Conservation (phyloP, 1,139 yeast species). For the Zygosaccharomyces sapae region DNA sequence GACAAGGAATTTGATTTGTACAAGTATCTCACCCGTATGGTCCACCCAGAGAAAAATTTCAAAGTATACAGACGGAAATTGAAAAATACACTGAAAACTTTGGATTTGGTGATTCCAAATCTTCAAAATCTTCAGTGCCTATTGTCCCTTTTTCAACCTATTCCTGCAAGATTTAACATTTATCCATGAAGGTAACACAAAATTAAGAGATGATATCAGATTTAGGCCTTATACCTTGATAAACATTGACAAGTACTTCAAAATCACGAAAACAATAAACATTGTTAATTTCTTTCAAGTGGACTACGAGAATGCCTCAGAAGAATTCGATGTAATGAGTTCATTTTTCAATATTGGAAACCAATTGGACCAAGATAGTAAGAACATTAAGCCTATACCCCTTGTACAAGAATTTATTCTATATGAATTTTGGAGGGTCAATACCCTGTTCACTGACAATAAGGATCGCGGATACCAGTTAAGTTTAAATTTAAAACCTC, state of each 20-base stretch:
- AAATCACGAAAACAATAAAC: slow-evolving; percentile 69
- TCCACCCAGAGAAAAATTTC: slow-evolving; percentile 83
- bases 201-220: slow-evolving; percentile 56
- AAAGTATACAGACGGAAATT: slow-evolving; percentile 67
- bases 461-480: slow-evolving; percentile 70
- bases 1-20: slow-evolving; percentile 63
- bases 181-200: slow-evolving; percentile 82
- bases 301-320: slow-evolving; percentile 42
- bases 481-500: slow-evolving; percentile 45
- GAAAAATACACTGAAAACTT: slow-evolving; percentile 46
- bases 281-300: slow-evolving; percentile 75
- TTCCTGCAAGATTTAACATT: slow-evolving; percentile 85
- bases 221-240: slow-evolving; percentile 47
- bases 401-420: slow-evolving; percentile 57
- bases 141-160: slow-evolving; percentile 83
- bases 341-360: slow-evolving; percentile 36
- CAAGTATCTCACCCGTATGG: slow-evolving; percentile 62
- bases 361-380: slow-evolving; percentile 30
- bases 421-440: slow-evolving; percentile 66
- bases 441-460: slow-evolving; percentile 54
- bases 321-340: slow-evolving; percentile 24
- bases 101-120: slow-evolving; percentile 20
- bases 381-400: slow-evolving; percentile 30
- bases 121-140: slow-evolving; percentile 57
- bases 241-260: slow-evolving; percentile 78